phyloP scores from a whole-genome alignment of 2,329 filamentous ascomycete species.

The Aspergillus carbonarius region DNA sequence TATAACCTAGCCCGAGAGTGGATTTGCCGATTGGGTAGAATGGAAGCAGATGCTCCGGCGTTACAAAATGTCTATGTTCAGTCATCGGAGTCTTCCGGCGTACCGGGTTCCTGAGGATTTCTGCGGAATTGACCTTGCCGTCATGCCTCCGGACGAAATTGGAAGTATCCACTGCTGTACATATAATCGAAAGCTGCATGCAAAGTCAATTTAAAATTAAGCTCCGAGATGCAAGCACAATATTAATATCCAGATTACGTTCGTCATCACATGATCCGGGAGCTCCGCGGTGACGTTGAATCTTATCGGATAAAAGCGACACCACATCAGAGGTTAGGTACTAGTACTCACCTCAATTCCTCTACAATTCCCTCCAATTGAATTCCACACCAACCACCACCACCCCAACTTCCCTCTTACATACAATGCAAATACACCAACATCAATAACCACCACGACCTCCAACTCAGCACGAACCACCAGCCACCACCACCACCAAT shows the following conservation, averaged over 20 bases:
- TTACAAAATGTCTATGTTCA: neutral
- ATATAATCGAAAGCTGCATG: neutral
- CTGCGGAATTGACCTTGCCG: neutral
- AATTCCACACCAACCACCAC: neutral
- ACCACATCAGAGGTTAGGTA: too few species aligned
- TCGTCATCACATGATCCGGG: slow-evolving; percentile 12
- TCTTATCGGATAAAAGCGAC: neutral
- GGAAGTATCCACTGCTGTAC: neutral
- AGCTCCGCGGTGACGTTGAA: slow-evolving; percentile 5
- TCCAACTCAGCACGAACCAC: neutral
- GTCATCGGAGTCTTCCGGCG: neutral
- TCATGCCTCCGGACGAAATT: neutral
- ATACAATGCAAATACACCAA: neutral
- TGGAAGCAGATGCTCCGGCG: neutral
- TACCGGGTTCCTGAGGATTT: neutral
- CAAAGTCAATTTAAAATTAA: neutral
- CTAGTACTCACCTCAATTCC: neutral
- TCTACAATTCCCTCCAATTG: neutral
- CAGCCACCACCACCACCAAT: slow-evolving; percentile 6
- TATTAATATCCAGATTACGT: neutral
- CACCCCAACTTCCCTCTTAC: neutral
- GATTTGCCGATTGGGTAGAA: neutral
- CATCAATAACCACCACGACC: neutral
- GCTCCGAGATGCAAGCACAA: neutral
- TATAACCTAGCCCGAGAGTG: neutral